phyloP scores from a whole-genome alignment of 805 yeast species.

The Hanseniaspora vineae region DNA sequence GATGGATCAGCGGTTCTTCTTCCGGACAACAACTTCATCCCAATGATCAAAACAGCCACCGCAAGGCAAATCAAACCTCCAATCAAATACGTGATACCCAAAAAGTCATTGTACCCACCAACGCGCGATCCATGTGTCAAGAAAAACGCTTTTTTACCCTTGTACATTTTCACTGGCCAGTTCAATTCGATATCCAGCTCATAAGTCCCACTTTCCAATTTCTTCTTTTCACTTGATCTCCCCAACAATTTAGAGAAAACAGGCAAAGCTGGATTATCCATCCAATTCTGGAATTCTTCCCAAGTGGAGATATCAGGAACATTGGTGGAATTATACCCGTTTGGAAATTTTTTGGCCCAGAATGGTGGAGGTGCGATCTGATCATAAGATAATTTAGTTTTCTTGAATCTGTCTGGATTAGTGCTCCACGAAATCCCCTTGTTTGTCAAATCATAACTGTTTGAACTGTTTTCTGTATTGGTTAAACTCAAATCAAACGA shows the following conservation, averaged over 20 bases:
- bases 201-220: constrained; percentile 47
- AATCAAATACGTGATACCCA: constrained; percentile 64
- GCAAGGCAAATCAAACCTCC: constrained; percentile 60
- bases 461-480: constrained; percentile 10
- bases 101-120: constrained; percentile 65
- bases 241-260: constrained; percentile 51
- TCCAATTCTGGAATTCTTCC: constrained; percentile 93
- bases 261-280: constrained; percentile 76
- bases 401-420: constrained; percentile 60
- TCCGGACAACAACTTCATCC: constrained; percentile 48
- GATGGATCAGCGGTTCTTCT: constrained; percentile 62
- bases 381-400: constrained; percentile 49
- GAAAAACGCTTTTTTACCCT: constrained; percentile 45
- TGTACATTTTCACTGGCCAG: constrained; percentile 61
- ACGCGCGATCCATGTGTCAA: constrained; percentile 57
- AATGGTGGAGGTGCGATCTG: constrained; percentile 90
- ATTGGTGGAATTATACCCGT: constrained; percentile 78
- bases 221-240: constrained; percentile 35
- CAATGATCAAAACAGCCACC: constrained; percentile 38
- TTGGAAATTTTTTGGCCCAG: constrained; percentile 69
- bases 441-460: constrained; percentile 27
- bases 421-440: constrained; percentile 75
- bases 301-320: constrained; percentile 62
- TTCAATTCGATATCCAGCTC: constrained; percentile 57
- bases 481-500: constrained; percentile 38